Conservation (phyloP, 108 stramenopile genomes). For the Cyclotella kingstonii region DNA sequence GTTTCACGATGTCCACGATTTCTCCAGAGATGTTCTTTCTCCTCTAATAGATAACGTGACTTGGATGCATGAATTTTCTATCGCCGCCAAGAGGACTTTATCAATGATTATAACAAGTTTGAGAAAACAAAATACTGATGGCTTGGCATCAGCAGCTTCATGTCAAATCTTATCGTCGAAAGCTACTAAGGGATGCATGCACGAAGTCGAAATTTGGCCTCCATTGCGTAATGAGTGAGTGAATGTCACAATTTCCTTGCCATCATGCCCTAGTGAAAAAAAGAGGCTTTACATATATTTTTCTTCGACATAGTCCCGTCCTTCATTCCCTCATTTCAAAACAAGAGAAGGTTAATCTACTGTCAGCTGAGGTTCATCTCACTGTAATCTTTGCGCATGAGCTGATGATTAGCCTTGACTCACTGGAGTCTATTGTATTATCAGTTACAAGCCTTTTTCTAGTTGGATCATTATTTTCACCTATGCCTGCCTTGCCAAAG, state of each 20-base stretch:
- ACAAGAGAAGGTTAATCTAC: constrained; percentile 23
- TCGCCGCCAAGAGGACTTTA: constrained; percentile 14
- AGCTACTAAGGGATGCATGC: too few relatives aligned
- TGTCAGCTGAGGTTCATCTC: constrained; percentile 60
- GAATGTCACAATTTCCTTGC: background rate
- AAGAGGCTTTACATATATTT: background rate
- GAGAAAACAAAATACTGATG: constrained; percentile 5
- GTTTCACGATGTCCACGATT: constrained; percentile 68
- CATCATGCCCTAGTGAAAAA: background rate
- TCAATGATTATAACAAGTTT: constrained; percentile 21
- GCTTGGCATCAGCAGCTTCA: too few relatives aligned
- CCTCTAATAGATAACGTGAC: constrained; percentile 52
- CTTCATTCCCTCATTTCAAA: constrained; percentile 46
- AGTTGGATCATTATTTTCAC: constrained; percentile 44
- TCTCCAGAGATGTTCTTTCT: constrained; percentile 45
- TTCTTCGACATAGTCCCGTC: constrained; percentile 14
- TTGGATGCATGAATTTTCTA: constrained; percentile 56
- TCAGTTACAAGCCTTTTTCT: constrained; percentile 56
- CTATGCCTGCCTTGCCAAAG: constrained; percentile 25
- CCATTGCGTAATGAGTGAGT: constrained; percentile 45
- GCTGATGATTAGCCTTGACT: constrained; percentile 45
- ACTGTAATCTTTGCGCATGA: constrained; percentile 59
- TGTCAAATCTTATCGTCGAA: too few relatives aligned
- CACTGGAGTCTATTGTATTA: constrained; percentile 55
- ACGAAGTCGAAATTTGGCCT: constrained; percentile 58